Evolutionary conservation across 768 basidiomycete genomes (phyloP), one percentile per base, ranked within the genome.

Genomic region (Sarcodon aspratus): DNA sequence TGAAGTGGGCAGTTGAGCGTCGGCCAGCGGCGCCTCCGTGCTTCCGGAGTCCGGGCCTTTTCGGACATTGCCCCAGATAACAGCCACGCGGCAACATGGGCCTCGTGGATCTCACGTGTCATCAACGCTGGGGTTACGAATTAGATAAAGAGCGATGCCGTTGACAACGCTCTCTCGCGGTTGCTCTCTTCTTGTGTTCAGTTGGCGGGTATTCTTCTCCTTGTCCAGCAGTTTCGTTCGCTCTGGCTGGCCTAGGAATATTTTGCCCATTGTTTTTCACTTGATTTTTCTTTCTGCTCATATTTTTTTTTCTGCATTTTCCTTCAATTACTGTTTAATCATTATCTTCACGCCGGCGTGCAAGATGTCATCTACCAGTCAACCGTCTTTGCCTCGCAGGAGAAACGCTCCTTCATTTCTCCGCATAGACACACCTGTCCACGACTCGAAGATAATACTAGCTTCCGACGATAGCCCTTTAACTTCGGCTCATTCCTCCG

Each of bases 351-450:
- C 27, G 15, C 40, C 18, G 40, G 9, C 40, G 9, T 27, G 17
- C 7, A 13, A 42, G 13, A 42, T 17, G 7, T 5, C 13, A 42
- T 42, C 40, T 17, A 17, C 17, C 40, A 42, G 40, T n/a, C 40
- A 9, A 42, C 40, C 40, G 27, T 27, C 13, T 51, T 42, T 49
- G 9, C 40, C 40, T 27, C 40, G 40, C 48, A 45, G 38, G 21
- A 45, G 52, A 27, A 42, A 9, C 40, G 7, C 40, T 27, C 40
- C 40, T 11, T 15, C 13, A 9, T 9, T 70, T 56, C 76, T 81
- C 59, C 77, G 73, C 66, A 78, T 82, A 62, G 65, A 76, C 58
- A 72, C 78, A 46, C 74, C 79, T 53, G 61, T 67, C 46, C 68
- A 68, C 45, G 60, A 61, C 56, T 63, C 72, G 57, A 73, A 72